Percentiles rank a stretch among this genome's conserved stretches.
Conservation (phyloP, 2,329 filamentous ascomycete species). For the Clarireedia homoeocarpa region DNA sequence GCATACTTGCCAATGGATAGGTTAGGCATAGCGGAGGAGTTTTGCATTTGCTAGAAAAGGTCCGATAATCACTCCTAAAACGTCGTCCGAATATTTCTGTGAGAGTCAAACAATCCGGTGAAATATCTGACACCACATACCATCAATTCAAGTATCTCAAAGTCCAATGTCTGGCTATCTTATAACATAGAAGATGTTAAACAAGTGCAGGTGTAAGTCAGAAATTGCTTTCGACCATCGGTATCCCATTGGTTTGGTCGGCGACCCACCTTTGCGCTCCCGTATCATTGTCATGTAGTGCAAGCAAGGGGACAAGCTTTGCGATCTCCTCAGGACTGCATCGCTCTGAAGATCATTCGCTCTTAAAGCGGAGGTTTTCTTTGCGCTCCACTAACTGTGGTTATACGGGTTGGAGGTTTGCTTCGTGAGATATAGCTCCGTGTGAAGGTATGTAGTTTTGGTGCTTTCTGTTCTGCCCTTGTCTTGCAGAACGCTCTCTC, state of each 20-base stretch:
- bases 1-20: not conserved
- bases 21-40: slow-evolving; percentile 20
- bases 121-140: not conserved
- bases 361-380: not conserved
- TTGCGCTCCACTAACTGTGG: not conserved
- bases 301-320: slow-evolving; percentile 2
- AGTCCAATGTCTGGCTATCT: not conserved
- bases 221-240: not conserved
- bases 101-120: not conserved
- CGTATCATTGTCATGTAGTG: slow-evolving; percentile 4
- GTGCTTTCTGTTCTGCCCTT: slow-evolving; percentile 1
- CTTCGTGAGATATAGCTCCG: not conserved
- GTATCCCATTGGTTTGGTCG: slow-evolving; percentile 8
- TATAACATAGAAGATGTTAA: not conserved
- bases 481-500: slow-evolving; percentile 4
- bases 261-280: slow-evolving; percentile 1
- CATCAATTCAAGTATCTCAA: not conserved
- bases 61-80: not conserved
- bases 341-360: slow-evolving; percentile 1
- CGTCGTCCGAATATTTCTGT: not conserved
- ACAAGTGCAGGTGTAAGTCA: not conserved
- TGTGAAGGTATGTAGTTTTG: slow-evolving; percentile 2
- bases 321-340: slow-evolving; percentile 5
- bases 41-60: slow-evolving; percentile 4
- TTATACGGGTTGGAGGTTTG: not conserved